Conservation (phyloP, 176 grass and related monocot genomes). For the Rhynchospora tenuis region DNA sequence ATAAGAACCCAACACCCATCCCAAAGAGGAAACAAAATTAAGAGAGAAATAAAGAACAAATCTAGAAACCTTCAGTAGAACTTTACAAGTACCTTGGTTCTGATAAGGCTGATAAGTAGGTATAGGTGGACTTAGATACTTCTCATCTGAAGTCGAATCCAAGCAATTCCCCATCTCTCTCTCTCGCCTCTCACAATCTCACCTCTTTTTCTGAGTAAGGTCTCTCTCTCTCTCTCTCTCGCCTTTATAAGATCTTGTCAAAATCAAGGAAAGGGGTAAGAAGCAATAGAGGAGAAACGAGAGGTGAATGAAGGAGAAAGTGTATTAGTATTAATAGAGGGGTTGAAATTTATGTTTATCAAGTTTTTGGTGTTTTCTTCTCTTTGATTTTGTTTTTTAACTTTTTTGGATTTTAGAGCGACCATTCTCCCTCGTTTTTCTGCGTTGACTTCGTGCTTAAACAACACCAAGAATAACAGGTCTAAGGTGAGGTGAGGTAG, state of each 20-base stretch:
- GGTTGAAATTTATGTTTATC: not conserved
- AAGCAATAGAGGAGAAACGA: not conserved
- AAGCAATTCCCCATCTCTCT: slow-evolving; percentile 32
- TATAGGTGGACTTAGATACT: slow-evolving; percentile 14
- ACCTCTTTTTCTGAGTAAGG: not conserved
- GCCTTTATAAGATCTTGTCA: not conserved
- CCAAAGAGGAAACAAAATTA: slow-evolving; percentile 1
- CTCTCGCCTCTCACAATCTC: not conserved
- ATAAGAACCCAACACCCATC: not conserved
- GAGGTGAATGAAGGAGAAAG: not conserved
- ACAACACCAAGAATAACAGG: not conserved
- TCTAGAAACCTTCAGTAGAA: not conserved
- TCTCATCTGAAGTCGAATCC: slow-evolving; percentile 23
- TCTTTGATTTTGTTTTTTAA: not conserved
- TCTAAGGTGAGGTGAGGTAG: not conserved
- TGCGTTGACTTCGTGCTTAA: slow-evolving; percentile 9
- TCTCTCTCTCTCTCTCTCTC: not conserved
- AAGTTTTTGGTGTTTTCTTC: not conserved
- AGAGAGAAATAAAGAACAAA: slow-evolving; percentile 6
- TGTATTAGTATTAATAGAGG: not conserved
- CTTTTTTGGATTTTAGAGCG: not conserved
- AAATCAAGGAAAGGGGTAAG: not conserved
- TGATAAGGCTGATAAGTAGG: slow-evolving; percentile 4
- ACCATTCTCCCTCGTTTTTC: slow-evolving; percentile 1
- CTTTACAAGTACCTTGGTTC: slow-evolving; percentile 22